Conservation (phyloP, 1,284 basidiomycete species). For the Leccinum griseonigrum region DNA sequence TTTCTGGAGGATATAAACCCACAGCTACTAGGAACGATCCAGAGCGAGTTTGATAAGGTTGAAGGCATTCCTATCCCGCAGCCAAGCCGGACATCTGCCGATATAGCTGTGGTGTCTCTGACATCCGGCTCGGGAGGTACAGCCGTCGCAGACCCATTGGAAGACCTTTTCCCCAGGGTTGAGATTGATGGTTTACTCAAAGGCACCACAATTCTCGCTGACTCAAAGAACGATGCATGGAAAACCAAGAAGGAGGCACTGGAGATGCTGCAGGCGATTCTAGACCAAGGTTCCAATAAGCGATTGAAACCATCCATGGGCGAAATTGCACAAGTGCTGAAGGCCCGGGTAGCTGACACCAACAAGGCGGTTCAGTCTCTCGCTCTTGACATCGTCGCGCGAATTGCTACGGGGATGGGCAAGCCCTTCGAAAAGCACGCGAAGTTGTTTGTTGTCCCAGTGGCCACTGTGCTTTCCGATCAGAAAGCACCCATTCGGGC, state of each 20-base stretch:
- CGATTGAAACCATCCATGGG: slow-evolving; percentile 91
- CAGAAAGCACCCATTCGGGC: slow-evolving; percentile 88
- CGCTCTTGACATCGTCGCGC: slow-evolving; percentile 87
- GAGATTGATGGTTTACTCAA: slow-evolving; percentile 89
- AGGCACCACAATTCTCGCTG: slow-evolving; percentile 79
- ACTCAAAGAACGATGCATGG: slow-evolving; percentile 92
- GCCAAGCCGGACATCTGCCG: slow-evolving; percentile 74
- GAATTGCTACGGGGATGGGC: slow-evolving; percentile 93
- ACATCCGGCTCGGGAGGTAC: slow-evolving; percentile 41
- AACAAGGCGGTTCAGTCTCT: slow-evolving; percentile 94
- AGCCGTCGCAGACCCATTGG: slow-evolving; percentile 66
- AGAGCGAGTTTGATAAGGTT: slow-evolving; percentile 93
- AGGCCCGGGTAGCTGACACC: slow-evolving; percentile 85
- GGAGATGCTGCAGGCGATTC: slow-evolving; percentile 77
- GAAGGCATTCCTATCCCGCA: slow-evolving; percentile 78
- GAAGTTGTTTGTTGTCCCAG: slow-evolving; percentile 72
- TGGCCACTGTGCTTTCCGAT: slow-evolving; percentile 87
- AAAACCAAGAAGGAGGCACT: slow-evolving; percentile 96
- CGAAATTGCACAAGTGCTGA: slow-evolving; percentile 88
- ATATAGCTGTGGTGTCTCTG: slow-evolving; percentile 56
- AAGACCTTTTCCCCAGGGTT: slow-evolving; percentile 93
- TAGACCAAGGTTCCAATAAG: slow-evolving; percentile 91
- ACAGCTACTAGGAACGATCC: slow-evolving; percentile 90
- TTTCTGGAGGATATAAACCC: slow-evolving; percentile 95
- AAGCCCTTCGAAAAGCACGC: slow-evolving; percentile 92